phyloP scores from a whole-genome alignment of 208 protist species.

The Tritrichomonas foetus region DNA sequence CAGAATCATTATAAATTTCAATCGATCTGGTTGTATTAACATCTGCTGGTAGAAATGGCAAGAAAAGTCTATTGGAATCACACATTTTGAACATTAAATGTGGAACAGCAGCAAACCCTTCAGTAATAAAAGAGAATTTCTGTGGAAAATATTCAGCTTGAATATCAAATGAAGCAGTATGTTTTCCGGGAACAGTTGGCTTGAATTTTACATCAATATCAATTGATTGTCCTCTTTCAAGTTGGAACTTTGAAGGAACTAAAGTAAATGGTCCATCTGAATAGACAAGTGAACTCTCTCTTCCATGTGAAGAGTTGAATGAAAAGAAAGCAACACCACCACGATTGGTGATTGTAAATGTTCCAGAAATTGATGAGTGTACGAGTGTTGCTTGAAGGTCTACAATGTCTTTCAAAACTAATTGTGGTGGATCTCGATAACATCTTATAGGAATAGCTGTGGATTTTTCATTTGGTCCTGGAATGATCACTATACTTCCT shows the following conservation, averaged over 20 bases:
- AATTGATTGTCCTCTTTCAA: neutral
- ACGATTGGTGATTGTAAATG: neutral
- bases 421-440: conserved; percentile 15
- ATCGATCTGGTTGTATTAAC: conserved; percentile 4
- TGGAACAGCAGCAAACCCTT: neutral
- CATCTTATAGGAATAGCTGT: neutral
- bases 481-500: neutral
- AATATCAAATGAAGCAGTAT: conserved; percentile 25
- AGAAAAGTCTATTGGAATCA: neutral
- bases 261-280: neutral
- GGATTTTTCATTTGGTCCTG: neutral
- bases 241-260: conserved; percentile 13
- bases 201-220: conserved; percentile 31
- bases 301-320: neutral
- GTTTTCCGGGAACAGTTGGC: neutral
- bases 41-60: neutral
- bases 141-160: neutral
- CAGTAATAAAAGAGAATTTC: neutral
- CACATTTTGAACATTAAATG: neutral
- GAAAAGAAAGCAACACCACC: conserved; percentile 15
- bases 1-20: neutral
- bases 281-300: neutral
- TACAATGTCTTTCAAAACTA: neutral
- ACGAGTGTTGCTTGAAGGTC: neutral
- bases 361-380: neutral